Base-by-base conservation (phyloP, 352 stramenopile genomes). In the Phytophthora syringae region DNA sequence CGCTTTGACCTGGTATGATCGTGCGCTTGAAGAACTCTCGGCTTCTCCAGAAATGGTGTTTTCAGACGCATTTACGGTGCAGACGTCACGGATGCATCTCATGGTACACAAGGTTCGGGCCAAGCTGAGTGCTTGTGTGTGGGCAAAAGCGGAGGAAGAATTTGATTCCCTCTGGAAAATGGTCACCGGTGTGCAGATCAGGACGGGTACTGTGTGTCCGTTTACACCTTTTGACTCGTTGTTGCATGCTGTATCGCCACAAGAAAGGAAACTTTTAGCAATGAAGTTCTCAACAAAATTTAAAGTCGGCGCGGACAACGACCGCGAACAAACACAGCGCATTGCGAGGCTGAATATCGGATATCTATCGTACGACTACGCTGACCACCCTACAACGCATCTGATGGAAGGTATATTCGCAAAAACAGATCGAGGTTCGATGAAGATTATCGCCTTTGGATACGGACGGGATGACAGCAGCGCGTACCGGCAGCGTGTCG, bases 331-430 rank as follows among this genome's bases (percentile, higher is more conserved):
- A 24, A 28, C 32, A 5, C 20, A 52, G 30, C 64, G 20, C 43
- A 36, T 37, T n/a, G 39, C 42, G 9, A 64, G 53, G 37, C 69
- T 96, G 12, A 68, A 80, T 45, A 63, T 95, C 21, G 88, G 72
- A n/a, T 95, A 94, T 64, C 47, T 95, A 18, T 92, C 83, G 20
- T 90, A 89, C 62, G 88, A 96, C 55, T 96, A 89, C 57, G 67
- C 77, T 20, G 76, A 96, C 52, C 88, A 96, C 30, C 88, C 88
- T 27, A 96, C 88, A 5, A 74, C 77, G 22, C 83, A 94, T 55
- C 52, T 96, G 51, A 79, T 93, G 45, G 79, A 94, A 57, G 88
- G 88, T 2, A 52, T 94, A 18, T 95, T 95, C 42, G 45, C 71
- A 10, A 74, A 60, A 5, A 72, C 80, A 12, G 62, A 89, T 30